Conservation (phyloP, 2,329 filamentous ascomycete genomes). For the Parastagonospora avenae region DNA sequence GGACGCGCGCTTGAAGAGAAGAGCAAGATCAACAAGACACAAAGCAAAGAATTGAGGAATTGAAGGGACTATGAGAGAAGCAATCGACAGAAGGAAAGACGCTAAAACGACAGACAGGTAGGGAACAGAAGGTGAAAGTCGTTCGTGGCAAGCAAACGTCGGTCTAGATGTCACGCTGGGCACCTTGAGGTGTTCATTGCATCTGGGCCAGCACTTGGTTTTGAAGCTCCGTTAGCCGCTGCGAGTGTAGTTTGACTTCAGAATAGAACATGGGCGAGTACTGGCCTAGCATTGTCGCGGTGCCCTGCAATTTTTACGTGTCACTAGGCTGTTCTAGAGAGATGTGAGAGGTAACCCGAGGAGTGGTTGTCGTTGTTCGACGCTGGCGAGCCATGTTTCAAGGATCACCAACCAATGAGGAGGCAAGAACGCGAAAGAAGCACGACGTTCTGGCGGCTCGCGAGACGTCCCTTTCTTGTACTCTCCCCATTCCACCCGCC, state of each 20-base stretch:
- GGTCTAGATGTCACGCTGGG: constrained; percentile 32
- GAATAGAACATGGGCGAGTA: constrained; percentile 32
- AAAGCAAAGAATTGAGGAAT: constrained; percentile 23
- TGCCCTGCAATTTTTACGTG: constrained; percentile 29
- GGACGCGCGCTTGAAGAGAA: constrained; percentile 27
- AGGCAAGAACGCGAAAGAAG: constrained; percentile 9
- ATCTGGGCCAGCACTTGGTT: constrained; percentile 34
- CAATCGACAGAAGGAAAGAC: constrained; percentile 35
- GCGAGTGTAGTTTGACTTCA: constrained; percentile 44
- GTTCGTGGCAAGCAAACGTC: constrained; percentile 33
- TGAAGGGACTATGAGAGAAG: constrained; percentile 37
- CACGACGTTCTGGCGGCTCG: constrained; percentile 26
- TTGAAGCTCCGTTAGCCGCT: constrained; percentile 48
- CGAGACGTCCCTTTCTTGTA: constrained; percentile 5
- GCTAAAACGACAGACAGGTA: constrained; percentile 25
- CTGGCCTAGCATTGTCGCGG: constrained; percentile 38
- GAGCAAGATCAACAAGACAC: constrained; percentile 25
- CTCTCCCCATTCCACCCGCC: background rate
- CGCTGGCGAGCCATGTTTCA: constrained; percentile 31
- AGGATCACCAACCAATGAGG: constrained; percentile 27
- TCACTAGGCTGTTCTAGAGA: constrained; percentile 23
- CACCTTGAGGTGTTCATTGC: constrained; percentile 28
- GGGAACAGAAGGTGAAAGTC: constrained; percentile 22
- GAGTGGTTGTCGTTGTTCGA: constrained; percentile 37
- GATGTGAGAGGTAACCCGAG: constrained; percentile 21